phyloP scores from a whole-genome alignment of 192 early-diverging fungal species.

The Gaertneriomyces semiglobifer region DNA sequence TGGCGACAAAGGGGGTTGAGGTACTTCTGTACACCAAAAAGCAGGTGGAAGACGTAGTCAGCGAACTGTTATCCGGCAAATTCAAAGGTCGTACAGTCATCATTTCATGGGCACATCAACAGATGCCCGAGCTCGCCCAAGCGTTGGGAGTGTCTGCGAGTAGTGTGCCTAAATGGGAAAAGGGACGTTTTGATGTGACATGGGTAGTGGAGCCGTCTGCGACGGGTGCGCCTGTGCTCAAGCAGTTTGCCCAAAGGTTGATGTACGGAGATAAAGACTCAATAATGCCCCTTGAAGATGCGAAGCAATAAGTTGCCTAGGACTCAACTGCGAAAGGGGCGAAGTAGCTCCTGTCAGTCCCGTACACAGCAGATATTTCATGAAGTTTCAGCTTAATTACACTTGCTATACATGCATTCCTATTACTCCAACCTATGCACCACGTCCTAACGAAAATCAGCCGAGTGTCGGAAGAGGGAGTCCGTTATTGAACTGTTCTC shows the following conservation, averaged over 20 bases:
- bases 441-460: too few species aligned
- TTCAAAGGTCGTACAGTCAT: slow-evolving; percentile 34
- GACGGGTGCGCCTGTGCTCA: neutral
- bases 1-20: neutral
- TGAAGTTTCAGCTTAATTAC: too few species aligned
- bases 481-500: too few species aligned
- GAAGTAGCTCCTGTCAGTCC: too few species aligned
- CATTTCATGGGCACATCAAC: slow-evolving; percentile 52
- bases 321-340: too few species aligned
- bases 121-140: slow-evolving; percentile 35
- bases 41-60: slow-evolving; percentile 19
- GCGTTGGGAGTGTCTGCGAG: slow-evolving; percentile 33
- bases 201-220: slow-evolving; percentile 36
- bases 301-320: too few species aligned
- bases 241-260: slow-evolving; percentile 37
- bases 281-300: slow-evolving; percentile 13
- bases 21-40: slow-evolving; percentile 26
- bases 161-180: slow-evolving; percentile 42
- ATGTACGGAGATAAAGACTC: slow-evolving; percentile 40
- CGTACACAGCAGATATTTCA: too few species aligned
- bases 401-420: too few species aligned
- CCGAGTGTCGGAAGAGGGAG: too few species aligned
- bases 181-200: slow-evolving; percentile 51
- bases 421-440: too few species aligned
- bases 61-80: slow-evolving; percentile 7